These are phyloP conservation scores for Exophiala alcalophila DNA, from an alignment of 2,329 filamentous ascomycete genomes.

Conservation along the genomic window DNA sequence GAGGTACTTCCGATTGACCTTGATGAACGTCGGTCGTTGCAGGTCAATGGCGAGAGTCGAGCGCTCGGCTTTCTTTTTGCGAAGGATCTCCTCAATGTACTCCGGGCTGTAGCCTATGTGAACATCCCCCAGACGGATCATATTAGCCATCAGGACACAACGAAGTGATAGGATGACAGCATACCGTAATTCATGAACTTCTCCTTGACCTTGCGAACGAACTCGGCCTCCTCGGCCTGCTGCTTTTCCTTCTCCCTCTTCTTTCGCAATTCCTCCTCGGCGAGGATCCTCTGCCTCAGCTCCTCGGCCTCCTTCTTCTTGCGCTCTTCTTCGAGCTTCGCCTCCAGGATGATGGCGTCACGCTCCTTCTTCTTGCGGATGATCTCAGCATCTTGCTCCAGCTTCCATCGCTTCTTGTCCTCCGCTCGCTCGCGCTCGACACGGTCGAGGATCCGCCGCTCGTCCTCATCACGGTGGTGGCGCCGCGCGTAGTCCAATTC, in stretches of 20 bases:
- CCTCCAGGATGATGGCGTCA: conserved; percentile 28
- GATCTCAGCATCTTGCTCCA: conserved; percentile 31
- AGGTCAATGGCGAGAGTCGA: conserved; percentile 29
- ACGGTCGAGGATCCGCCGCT: conserved; percentile 48
- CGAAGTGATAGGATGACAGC: conserved; percentile 7
- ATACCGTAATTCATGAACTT: conserved; percentile 35
- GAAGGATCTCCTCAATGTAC: conserved; percentile 43
- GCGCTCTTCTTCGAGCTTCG: conserved; percentile 30
- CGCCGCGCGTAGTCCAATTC: conserved; percentile 31
- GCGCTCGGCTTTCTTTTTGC: conserved; percentile 38
- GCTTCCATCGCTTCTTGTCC: conserved; percentile 22
- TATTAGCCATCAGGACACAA: conserved; percentile 10
- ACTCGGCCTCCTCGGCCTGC: conserved; percentile 53
- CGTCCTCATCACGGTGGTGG: conserved; percentile 39
- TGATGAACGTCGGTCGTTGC: conserved; percentile 42
- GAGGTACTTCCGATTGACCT: conserved; percentile 48
- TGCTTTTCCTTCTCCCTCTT: conserved; percentile 49
- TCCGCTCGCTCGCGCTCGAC: conserved; percentile 35
- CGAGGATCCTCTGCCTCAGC: conserved; percentile 29
- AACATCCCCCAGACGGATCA: not conserved
- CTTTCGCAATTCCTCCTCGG: conserved; percentile 37
- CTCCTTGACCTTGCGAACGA: conserved; percentile 38
- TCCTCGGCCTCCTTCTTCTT: conserved; percentile 30
- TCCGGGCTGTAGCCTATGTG: conserved; percentile 39
- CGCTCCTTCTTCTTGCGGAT: conserved; percentile 34